phyloP scores from a whole-genome alignment of 1,284 basidiomycete genomes.

The Mycena sp. region DNA sequence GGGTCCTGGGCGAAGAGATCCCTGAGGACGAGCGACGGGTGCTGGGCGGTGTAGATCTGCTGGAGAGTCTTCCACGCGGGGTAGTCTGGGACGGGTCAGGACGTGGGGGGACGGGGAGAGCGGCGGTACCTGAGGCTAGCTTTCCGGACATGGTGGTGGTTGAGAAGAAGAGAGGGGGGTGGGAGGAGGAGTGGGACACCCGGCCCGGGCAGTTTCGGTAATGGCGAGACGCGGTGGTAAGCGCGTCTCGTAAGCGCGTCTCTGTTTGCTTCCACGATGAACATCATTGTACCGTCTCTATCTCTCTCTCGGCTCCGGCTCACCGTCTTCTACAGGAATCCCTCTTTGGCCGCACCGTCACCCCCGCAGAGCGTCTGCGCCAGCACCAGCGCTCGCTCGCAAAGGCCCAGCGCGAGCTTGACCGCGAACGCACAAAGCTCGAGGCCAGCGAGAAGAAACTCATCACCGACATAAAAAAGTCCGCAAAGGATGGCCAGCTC shows the following conservation, averaged over 20 bases:
- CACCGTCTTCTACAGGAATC: constrained; percentile 71
- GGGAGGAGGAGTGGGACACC: constrained; percentile 7
- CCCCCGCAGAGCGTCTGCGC: constrained; percentile 94
- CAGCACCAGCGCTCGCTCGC: constrained; percentile 96
- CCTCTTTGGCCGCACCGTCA: constrained; percentile 92
- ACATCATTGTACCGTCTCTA: constrained; percentile 65
- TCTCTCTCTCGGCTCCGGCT: constrained; percentile 14
- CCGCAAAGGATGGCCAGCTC: constrained; percentile 95
- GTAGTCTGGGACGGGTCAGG: constrained; percentile 67
- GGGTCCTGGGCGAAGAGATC: constrained; percentile 94
- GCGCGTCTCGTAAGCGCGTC: not conserved
- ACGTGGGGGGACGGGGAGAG: not conserved
- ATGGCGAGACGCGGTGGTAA: no score
- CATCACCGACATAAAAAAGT: constrained; percentile 94
- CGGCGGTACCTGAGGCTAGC: constrained; percentile 56
- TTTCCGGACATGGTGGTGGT: constrained; percentile 58
- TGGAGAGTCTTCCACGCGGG: constrained; percentile 93
- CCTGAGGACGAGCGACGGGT: constrained; percentile 83
- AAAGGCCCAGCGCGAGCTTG: constrained; percentile 97
- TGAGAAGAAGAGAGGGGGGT: not conserved
- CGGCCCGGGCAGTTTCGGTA: constrained; percentile 11
- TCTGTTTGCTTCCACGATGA: constrained; percentile 55
- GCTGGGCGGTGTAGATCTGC: constrained; percentile 81
- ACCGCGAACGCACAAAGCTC: constrained; percentile 93
- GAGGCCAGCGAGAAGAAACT: constrained; percentile 97